These are phyloP conservation scores for Trametes gibbosa DNA, from an alignment of 768 basidiomycete species.

Conservation along the genomic window DNA sequence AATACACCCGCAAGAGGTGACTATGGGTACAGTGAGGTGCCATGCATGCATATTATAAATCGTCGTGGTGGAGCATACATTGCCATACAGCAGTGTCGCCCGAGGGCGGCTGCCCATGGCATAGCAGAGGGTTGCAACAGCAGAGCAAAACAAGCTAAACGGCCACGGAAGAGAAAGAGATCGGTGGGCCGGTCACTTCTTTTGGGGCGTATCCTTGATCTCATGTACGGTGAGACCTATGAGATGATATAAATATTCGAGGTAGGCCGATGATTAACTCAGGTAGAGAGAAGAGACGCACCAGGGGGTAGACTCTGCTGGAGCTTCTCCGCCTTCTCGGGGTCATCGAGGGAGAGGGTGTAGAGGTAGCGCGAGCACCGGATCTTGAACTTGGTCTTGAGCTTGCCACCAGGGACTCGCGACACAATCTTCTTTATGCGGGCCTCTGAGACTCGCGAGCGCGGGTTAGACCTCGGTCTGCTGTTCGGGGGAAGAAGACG, in stretches of 20 bases:
- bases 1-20: slow-evolving; percentile 8
- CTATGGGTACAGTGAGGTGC: slow-evolving; percentile 15
- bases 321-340: slow-evolving; percentile 98
- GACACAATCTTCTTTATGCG: slow-evolving; percentile 94
- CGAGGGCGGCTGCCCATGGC: slow-evolving; percentile 4
- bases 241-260: neutral
- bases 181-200: slow-evolving; percentile 52
- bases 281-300: slow-evolving; percentile 40
- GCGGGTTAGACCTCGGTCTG: neutral
- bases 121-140: slow-evolving; percentile 4
- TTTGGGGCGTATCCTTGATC: slow-evolving; percentile 62
- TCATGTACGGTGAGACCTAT: slow-evolving; percentile 74
- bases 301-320: slow-evolving; percentile 93
- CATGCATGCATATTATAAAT: slow-evolving; percentile 20
- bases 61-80: slow-evolving; percentile 19
- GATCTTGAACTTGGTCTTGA: slow-evolving; percentile 97
- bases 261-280: neutral
- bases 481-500: slow-evolving; percentile 35
- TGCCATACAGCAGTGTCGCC: slow-evolving; percentile 13
- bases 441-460: slow-evolving; percentile 57
- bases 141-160: slow-evolving; percentile 10
- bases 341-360: slow-evolving; percentile 94
- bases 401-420: slow-evolving; percentile 65
- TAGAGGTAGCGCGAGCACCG: slow-evolving; percentile 95
- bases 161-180: neutral